phyloP scores from a whole-genome alignment of 805 yeast species.

The Saccharomycopsis fibuligera region DNA sequence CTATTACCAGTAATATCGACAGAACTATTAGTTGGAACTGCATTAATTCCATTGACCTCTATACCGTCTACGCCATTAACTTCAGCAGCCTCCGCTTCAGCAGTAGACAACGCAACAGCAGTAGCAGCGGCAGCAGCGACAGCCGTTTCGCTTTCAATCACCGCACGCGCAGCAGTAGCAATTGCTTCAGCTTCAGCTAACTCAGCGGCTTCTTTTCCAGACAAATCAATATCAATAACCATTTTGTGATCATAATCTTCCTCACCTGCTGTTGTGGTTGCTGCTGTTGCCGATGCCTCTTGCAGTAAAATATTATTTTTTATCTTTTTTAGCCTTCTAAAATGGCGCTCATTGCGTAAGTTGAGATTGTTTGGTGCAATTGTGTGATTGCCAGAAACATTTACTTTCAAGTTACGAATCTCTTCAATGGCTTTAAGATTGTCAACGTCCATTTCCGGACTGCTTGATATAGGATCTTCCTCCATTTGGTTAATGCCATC shows the following conservation, averaged over 20 bases:
- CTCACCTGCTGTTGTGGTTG: no score
- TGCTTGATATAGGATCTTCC: no score
- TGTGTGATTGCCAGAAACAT: background rate
- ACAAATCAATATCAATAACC: background rate
- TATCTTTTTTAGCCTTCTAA: background rate
- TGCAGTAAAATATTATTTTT: no score
- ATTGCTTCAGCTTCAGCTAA: background rate
- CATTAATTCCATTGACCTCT: conserved; percentile 48
- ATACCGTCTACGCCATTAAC: conserved; percentile 75
- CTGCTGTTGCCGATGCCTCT: no score
- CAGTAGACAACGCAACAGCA: background rate
- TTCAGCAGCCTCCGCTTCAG: conserved; percentile 74
- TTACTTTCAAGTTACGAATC: background rate
- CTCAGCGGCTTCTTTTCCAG: background rate
- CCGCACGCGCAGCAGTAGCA: background rate
- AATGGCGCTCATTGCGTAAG: background rate
- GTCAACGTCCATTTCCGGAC: background rate
- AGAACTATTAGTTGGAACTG: background rate
- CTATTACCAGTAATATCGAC: background rate
- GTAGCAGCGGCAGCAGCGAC: background rate
- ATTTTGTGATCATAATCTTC: background rate
- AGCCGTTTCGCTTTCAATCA: background rate
- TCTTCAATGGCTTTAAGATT: background rate
- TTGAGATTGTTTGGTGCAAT: background rate
- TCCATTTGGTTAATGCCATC: no score